These are phyloP conservation scores for Ceratobasidium theobromae DNA, from an alignment of 1,284 basidiomycete genomes.

Conservation along the genomic window DNA sequence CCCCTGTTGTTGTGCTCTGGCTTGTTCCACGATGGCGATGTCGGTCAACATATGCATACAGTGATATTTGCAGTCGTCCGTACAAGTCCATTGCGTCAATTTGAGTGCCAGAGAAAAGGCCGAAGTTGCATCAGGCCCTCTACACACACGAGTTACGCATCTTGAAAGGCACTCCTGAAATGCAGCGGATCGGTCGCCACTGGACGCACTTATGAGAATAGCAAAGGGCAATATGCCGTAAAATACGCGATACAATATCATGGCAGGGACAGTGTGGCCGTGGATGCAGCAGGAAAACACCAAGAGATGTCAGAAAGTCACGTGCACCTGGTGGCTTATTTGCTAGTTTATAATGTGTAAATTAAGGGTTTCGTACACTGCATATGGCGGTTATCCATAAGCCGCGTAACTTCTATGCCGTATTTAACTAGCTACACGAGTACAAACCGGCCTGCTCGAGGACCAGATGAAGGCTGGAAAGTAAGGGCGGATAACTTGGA, in stretches of 20 bases:
- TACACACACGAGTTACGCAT: constrained; percentile 42
- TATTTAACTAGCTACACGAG: no score
- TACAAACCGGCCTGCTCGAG: no score
- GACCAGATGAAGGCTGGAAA: no score
- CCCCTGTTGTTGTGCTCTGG: background rate
- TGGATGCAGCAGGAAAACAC: background rate
- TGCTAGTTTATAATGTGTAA: no score
- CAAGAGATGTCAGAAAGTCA: no score
- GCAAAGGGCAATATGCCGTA: background rate
- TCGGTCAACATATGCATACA: constrained; percentile 87
- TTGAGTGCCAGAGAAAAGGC: constrained; percentile 55
- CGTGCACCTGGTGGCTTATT: no score
- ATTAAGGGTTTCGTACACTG: no score
- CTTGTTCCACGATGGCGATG: constrained; percentile 48
- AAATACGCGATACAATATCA: constrained; percentile 1
- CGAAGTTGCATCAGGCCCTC: constrained; percentile 35
- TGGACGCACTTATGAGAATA: constrained; percentile 45
- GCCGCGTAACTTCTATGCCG: no score
- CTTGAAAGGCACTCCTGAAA: constrained; percentile 56
- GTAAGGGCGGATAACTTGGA: no score
- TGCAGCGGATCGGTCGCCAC: constrained; percentile 59
- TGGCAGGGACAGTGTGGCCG: background rate
- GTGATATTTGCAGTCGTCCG: constrained; percentile 83
- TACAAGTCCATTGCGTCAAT: constrained; percentile 66
- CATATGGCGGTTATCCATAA: no score